Conservation (phyloP, 1,139 yeast genomes). For the Spencermartinsiella ligniputridi region DNA sequence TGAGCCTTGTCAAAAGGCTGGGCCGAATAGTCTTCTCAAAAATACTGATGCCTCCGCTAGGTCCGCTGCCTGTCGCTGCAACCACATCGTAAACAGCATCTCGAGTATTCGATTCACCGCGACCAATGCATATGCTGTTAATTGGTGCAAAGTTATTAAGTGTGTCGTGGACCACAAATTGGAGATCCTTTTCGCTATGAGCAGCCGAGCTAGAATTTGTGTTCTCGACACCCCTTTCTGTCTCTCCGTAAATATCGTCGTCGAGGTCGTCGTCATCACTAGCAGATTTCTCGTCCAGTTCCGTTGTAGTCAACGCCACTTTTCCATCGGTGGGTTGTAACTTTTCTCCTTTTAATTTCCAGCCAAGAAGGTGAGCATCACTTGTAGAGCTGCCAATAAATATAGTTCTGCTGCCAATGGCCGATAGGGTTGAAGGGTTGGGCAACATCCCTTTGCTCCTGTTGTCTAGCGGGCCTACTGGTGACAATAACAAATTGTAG, state of each 20-base stretch:
- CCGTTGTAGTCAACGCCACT: constrained; percentile 20
- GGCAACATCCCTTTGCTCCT: constrained; percentile 9
- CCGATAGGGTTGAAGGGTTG: constrained; percentile 20
- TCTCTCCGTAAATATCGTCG: constrained; percentile 37
- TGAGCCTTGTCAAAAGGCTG: constrained; percentile 68
- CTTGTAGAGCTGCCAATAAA: constrained; percentile 45
- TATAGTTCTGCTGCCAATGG: constrained; percentile 22
- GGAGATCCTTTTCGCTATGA: constrained; percentile 5
- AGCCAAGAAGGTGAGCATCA: constrained; percentile 39
- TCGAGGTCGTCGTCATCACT: constrained; percentile 24
- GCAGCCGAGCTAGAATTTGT: constrained; percentile 1
- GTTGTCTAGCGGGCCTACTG: constrained; percentile 23
- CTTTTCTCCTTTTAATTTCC: constrained; percentile 29
- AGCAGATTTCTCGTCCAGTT: constrained; percentile 34
- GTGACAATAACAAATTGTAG: constrained; percentile 26
- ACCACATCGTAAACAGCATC: constrained; percentile 57
- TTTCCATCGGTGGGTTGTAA: constrained; percentile 12
- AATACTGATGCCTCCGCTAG: constrained; percentile 53
- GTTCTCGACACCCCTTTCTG: constrained; percentile 38
- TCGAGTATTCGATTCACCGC: constrained; percentile 32
- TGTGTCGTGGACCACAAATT: constrained; percentile 42
- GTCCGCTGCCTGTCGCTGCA: constrained; percentile 63
- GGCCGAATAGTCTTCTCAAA: constrained; percentile 71
- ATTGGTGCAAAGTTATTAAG: constrained; percentile 72
- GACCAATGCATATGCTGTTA: constrained; percentile 63